phyloP scores from a whole-genome alignment of 2,329 filamentous ascomycete species.

The Colletotrichum theobromicola region DNA sequence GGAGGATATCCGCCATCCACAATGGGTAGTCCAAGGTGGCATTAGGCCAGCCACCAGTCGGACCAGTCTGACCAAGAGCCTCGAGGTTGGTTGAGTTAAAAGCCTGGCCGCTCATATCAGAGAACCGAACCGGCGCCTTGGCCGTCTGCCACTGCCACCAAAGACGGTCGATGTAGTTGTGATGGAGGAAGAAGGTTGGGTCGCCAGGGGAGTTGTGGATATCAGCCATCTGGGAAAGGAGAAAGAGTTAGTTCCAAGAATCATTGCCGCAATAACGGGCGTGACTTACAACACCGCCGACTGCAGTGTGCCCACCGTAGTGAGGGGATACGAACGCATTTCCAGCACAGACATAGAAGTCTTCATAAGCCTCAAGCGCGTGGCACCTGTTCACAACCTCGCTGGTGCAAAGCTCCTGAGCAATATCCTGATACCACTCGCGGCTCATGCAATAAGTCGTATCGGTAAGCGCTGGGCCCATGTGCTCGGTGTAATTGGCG shows the following conservation, averaged over 20 bases:
- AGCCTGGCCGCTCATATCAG: background rate
- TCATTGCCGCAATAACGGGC: background rate
- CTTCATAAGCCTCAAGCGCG: background rate
- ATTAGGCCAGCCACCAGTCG: background rate
- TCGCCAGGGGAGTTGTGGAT: background rate
- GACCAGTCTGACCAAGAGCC: background rate
- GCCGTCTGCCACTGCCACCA: background rate
- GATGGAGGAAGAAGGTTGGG: background rate
- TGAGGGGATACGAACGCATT: background rate
- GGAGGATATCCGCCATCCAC: background rate
- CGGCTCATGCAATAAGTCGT: background rate
- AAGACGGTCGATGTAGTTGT: background rate
- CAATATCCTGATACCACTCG: background rate
- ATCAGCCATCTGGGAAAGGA: background rate
- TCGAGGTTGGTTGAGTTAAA: background rate
- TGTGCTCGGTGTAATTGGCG: background rate
- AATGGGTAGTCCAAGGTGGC: background rate
- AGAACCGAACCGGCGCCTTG: background rate
- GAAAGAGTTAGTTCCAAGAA: background rate
- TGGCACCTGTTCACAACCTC: background rate
- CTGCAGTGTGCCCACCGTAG: background rate
- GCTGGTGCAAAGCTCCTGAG: background rate
- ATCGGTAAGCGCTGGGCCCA: background rate
- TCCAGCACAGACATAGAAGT: background rate
- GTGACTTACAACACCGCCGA: background rate